These are phyloP conservation scores for Hypoxylon rickii DNA, from an alignment of 495 filamentous ascomycete species.

Conservation along the genomic window DNA sequence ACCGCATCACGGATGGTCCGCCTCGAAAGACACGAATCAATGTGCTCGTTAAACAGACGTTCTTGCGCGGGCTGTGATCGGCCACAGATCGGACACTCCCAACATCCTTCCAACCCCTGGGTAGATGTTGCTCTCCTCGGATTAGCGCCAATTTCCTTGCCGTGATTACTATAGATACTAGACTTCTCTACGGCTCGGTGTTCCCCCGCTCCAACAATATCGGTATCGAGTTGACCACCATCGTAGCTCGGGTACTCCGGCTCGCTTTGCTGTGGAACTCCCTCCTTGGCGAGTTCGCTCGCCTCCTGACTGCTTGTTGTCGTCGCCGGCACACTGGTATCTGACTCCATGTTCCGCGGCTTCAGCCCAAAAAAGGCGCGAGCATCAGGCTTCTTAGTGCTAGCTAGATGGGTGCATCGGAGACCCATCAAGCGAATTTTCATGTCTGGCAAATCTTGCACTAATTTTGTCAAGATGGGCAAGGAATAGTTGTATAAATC, in stretches of 20 bases:
- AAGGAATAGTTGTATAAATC: slow-evolving; percentile 82
- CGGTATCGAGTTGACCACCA: not conserved
- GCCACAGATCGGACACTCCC: slow-evolving; percentile 87
- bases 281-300: slow-evolving; percentile 27
- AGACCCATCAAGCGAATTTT: slow-evolving; percentile 88
- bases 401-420: slow-evolving; percentile 83
- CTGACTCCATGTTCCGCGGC: slow-evolving; percentile 24
- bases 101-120: slow-evolving; percentile 57
- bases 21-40: slow-evolving; percentile 88
- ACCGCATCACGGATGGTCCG: slow-evolving; percentile 83
- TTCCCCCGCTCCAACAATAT: slow-evolving; percentile 2
- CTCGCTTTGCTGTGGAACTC: slow-evolving; percentile 66
- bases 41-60: slow-evolving; percentile 83
- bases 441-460: slow-evolving; percentile 81
- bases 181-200: not conserved
- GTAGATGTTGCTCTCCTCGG: slow-evolving; percentile 40
- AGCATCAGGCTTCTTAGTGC: slow-evolving; percentile 72
- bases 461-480: slow-evolving; percentile 83
- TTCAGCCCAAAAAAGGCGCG: slow-evolving; percentile 79
- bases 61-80: slow-evolving; percentile 77
- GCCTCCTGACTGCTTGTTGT: slow-evolving; percentile 6
- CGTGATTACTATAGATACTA: slow-evolving; percentile 43
- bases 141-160: slow-evolving; percentile 56
- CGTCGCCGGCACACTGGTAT: slow-evolving; percentile 12
- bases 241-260: slow-evolving; percentile 58